These are phyloP conservation scores for Talaromyces adpressus DNA, from an alignment of 495 filamentous ascomycete genomes.

Conservation along the genomic window DNA sequence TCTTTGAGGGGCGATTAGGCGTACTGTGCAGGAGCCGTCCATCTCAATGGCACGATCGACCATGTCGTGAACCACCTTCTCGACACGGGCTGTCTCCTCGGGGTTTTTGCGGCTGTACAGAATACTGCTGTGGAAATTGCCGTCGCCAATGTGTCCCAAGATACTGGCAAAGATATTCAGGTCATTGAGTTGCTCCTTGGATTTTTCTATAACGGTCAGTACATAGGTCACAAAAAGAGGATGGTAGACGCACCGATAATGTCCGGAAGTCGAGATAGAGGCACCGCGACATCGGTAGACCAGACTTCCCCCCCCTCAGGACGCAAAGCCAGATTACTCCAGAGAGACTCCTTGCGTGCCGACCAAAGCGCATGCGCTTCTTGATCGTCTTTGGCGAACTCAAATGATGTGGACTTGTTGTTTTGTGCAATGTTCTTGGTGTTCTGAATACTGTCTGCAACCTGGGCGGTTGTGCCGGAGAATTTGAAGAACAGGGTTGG, in stretches of 20 bases:
- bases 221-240: background rate
- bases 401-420: slow-evolving; percentile 61
- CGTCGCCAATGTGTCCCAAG: slow-evolving; percentile 79
- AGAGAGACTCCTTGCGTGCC: slow-evolving; percentile 81
- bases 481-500: slow-evolving; percentile 97
- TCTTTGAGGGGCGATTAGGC: slow-evolving; percentile 2
- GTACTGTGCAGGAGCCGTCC: slow-evolving; percentile 84
- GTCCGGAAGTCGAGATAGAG: slow-evolving; percentile 77
- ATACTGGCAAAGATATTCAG: slow-evolving; percentile 80
- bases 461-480: slow-evolving; percentile 61
- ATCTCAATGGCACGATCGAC: slow-evolving; percentile 80
- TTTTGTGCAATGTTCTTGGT: slow-evolving; percentile 60
- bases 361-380: slow-evolving; percentile 80
- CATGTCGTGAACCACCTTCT: slow-evolving; percentile 80
- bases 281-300: slow-evolving; percentile 86
- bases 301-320: slow-evolving; percentile 55
- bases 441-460: slow-evolving; percentile 75
- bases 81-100: slow-evolving; percentile 62
- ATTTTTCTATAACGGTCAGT: slow-evolving; percentile 50
- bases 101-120: slow-evolving; percentile 67
- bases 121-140: slow-evolving; percentile 89
- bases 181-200: slow-evolving; percentile 82
- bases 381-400: slow-evolving; percentile 62
- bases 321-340: slow-evolving; percentile 50
- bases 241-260: slow-evolving; percentile 55